phyloP scores from a whole-genome alignment of 2,329 filamentous ascomycete species.

The Claviceps digitariae region DNA sequence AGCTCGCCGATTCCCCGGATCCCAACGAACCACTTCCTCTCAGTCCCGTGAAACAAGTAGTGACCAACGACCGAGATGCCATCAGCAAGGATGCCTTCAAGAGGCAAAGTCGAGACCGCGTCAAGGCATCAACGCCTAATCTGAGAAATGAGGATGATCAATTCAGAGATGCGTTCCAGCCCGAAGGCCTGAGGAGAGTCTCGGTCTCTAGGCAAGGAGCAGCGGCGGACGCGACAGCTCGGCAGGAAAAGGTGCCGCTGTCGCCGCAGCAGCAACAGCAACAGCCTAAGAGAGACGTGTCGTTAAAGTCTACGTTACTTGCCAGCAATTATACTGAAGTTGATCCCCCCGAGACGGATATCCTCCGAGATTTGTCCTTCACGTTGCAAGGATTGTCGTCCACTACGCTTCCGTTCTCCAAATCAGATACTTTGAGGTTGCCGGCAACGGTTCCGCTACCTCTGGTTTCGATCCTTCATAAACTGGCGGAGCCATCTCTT shows the following conservation, averaged over 20 bases:
- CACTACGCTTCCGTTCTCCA: conserved; percentile 64
- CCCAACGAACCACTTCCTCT: conserved; percentile 37
- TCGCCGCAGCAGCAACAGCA: conserved; percentile 9
- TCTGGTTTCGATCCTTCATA: conserved; percentile 74
- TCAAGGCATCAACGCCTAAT: conserved; percentile 21
- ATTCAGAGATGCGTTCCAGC: conserved; percentile 40
- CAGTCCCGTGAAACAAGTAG: conserved; percentile 27
- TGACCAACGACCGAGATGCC: conserved; percentile 24
- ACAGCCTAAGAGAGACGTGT: conserved; percentile 32
- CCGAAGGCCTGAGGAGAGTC: conserved; percentile 33
- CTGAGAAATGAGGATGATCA: conserved; percentile 33
- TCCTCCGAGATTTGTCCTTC: conserved; percentile 75
- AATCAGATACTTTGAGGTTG: conserved; percentile 56
- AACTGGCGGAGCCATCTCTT: conserved; percentile 84
- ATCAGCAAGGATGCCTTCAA: conserved; percentile 23
- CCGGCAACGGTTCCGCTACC: conserved; percentile 71
- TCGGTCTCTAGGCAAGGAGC: conserved; percentile 25
- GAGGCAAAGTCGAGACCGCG: conserved; percentile 23
- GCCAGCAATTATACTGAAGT: conserved; percentile 43
- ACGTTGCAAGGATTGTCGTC: conserved; percentile 88
- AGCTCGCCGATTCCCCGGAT: conserved; percentile 57
- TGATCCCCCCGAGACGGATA: conserved; percentile 49
- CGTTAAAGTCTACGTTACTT: conserved; percentile 42
- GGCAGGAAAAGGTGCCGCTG: conserved; percentile 12
- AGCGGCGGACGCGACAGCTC: conserved; percentile 10